Base-by-base conservation (phyloP, 169 alveolate genomes). In the Plasmodium malariae region DNA sequence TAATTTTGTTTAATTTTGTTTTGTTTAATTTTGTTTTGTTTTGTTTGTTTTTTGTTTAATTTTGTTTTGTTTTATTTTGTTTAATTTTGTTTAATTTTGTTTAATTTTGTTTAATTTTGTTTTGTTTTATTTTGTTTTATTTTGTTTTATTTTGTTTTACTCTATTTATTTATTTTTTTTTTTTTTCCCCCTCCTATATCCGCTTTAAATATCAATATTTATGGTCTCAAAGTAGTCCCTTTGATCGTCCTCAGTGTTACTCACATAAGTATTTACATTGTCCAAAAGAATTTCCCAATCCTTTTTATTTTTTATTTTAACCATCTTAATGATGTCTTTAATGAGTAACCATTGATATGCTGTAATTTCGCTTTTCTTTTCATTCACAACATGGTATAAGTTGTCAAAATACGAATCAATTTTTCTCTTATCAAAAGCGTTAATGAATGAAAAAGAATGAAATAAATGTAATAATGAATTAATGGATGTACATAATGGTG, bases 301-400 rank as follows among this genome's bases (percentile, higher is more conserved):
- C 24, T 14, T 34, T 63, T 70, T 54, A 28, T 55, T 78, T 45
- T 83, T 68, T 70, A 83, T 40, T 1, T 57, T 69, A 4, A 68
- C 70, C 21, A 83, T 49, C 17, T 83, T 67, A 24, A 83, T 32
- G 26, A 59, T 49, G 36, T 83, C 91, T 54, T 28, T 36, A 9
- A 83, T 83, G 40, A 83, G 67, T 40, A 83, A 30, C 91, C 91
- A 83, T 30, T 83, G 91, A 40, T 83, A 83, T 5, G 91, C 91
- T 11, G 91, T 83, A 32, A 83, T 83, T 83, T 83, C 85, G 14
- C 30, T 67, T 83, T 83, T 83, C 71, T 67, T 67, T 48, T 28
- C 43, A 30, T 83, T 49, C 12, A 83, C 71, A n/a, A 83, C 91
- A 19, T n/a, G 26, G 37, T 67, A 83, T 57, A 83, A 83, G 7